Evolutionary conservation across 83 land plant species (phyloP).

Genomic region (Isoetes engelmannii): DNA sequence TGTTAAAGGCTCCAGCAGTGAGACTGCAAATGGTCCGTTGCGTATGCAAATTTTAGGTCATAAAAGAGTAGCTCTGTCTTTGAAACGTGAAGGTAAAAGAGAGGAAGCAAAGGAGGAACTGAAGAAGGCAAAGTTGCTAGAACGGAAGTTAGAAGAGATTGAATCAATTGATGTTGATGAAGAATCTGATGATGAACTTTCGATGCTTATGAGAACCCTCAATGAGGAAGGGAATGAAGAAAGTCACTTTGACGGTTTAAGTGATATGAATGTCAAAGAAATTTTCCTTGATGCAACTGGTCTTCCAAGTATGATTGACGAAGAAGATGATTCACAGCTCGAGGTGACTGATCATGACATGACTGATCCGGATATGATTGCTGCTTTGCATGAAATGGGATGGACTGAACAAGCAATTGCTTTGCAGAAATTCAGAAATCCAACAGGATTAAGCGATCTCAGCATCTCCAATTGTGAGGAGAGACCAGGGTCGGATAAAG

Average conservation of each 20-base stretch:
- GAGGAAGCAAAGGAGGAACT: conserved; percentile 67
- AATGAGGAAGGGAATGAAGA: neutral
- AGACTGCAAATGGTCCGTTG: conserved; percentile 3
- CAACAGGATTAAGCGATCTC: neutral
- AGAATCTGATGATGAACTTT: conserved; percentile 22
- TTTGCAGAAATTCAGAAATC: conserved; percentile 10
- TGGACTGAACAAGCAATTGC: conserved; percentile 36
- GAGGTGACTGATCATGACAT: conserved; percentile 26
- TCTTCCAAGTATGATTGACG: conserved; percentile 3
- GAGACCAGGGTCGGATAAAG: neutral
- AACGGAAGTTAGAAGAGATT: conserved; percentile 57
- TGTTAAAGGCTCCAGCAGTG: conserved; percentile 1
- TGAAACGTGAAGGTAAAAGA: conserved; percentile 70
- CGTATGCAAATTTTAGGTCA: conserved; percentile 51
- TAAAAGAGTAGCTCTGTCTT: conserved; percentile 59
- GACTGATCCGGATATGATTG: conserved; percentile 36
- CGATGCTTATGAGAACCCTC: neutral
- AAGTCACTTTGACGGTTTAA: too few species aligned
- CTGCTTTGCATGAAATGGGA: conserved; percentile 32
- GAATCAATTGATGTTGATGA: conserved; percentile 2
- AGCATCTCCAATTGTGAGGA: too few species aligned
- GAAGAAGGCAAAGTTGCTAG: conserved; percentile 57
- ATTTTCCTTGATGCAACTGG: neutral
- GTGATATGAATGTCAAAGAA: neutral
- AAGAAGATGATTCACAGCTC: neutral